These are phyloP conservation scores for Yarrowia sp. DNA, from an alignment of 805 yeast species.

Conservation along the genomic window DNA sequence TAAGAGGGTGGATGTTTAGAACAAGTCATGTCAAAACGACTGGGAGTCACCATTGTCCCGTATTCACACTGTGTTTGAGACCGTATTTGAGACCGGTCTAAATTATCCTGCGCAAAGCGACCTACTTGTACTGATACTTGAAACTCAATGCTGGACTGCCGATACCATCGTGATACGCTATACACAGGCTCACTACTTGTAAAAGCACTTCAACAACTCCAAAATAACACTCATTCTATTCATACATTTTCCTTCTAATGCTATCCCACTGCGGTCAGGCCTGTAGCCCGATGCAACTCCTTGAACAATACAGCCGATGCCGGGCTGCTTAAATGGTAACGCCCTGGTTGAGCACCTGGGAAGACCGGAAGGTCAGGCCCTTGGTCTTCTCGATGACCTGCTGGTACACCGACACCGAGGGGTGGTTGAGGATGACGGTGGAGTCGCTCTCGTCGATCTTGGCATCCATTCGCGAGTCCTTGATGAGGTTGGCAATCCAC, in stretches of 20 bases:
- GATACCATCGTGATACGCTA: too few species aligned
- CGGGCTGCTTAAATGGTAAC: constrained; percentile 27
- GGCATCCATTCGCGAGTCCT: constrained; percentile 53
- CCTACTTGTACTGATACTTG: too few species aligned
- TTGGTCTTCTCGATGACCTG: constrained; percentile 68
- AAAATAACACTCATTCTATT: background rate
- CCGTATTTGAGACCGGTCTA: too few species aligned
- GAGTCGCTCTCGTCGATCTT: constrained; percentile 53
- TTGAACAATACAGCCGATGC: background rate
- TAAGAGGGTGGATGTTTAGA: too few species aligned
- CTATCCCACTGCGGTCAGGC: background rate
- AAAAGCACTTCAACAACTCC: too few species aligned
- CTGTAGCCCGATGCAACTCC: background rate
- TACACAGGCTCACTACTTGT: too few species aligned
- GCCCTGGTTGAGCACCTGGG: constrained; percentile 51
- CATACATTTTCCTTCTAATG: constrained; percentile 11
- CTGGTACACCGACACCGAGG: constrained; percentile 57
- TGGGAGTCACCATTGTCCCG: too few species aligned
- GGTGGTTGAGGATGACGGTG: constrained; percentile 54
- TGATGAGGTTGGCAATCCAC: constrained; percentile 51
- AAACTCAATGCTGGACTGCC: too few species aligned
- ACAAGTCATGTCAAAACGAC: too few species aligned
- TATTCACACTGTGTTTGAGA: too few species aligned
- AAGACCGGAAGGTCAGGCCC: constrained; percentile 58
- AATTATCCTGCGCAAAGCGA: too few species aligned